A percentile compares a stretch with the other conserved stretches of the same genome.
Evolutionary conservation across 2,329 filamentous ascomycete species (phyloP).

Genomic region (Dactylellina sp.): DNA sequence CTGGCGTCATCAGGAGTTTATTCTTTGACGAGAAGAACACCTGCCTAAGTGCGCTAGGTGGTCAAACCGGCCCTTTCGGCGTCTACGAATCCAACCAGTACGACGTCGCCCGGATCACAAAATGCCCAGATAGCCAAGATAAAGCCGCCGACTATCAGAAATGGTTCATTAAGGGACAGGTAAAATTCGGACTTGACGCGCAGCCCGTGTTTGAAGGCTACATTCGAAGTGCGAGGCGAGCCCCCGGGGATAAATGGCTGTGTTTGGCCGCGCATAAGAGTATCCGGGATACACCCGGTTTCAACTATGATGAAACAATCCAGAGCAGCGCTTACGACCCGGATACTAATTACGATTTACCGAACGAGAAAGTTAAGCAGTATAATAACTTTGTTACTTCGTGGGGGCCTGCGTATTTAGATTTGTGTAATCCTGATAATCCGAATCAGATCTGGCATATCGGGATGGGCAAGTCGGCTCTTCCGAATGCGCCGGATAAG

Average conservation of each 20-base stretch:
- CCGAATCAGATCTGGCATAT: conserved; percentile 29
- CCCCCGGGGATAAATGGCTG: too few relatives aligned
- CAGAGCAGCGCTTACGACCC: neutral
- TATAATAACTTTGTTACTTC: conserved; percentile 3
- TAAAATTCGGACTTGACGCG: neutral
- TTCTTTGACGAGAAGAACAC: conserved; percentile 27
- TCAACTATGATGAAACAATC: neutral
- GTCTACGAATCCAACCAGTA: neutral
- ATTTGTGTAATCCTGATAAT: neutral
- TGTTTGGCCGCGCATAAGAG: conserved; percentile 17
- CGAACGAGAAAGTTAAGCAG: neutral
- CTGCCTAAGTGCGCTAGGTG: conserved; percentile 7
- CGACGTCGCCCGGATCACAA: neutral
- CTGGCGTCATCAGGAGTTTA: conserved; percentile 34
- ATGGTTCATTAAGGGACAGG: conserved; percentile 39
- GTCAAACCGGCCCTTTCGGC: neutral
- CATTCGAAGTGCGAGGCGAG: too few relatives aligned
- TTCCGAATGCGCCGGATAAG: conserved; percentile 4
- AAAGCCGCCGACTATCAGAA: neutral
- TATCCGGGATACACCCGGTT: neutral
- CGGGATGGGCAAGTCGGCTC: conserved; percentile 5
- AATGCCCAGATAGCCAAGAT: conserved; percentile 13
- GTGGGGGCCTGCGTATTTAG: conserved; percentile 25
- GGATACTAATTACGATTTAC: neutral
- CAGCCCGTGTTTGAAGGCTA: conserved; percentile 22